These are phyloP conservation scores for Fusarium multiceps DNA, from an alignment of 2,329 filamentous ascomycete genomes.

Conservation along the genomic window DNA sequence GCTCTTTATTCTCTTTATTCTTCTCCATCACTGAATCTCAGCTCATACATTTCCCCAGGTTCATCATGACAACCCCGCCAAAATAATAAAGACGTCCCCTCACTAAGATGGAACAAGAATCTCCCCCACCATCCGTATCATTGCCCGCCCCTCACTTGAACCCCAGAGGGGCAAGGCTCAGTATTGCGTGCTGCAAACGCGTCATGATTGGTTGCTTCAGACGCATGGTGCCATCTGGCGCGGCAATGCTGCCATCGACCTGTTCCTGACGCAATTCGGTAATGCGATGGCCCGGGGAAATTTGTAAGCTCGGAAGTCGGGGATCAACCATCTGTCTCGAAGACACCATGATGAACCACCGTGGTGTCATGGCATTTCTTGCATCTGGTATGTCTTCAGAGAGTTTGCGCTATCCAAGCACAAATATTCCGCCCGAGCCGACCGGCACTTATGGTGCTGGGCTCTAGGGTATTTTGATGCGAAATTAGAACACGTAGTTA, in stretches of 20 bases:
- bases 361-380: background rate
- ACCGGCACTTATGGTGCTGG: slow-evolving; percentile 1
- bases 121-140: slow-evolving; percentile 26
- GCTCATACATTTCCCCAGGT: background rate
- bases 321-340: background rate
- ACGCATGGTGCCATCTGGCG: slow-evolving; percentile 42
- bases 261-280: slow-evolving; percentile 44
- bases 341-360: slow-evolving; percentile 4
- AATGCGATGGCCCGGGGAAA: slow-evolving; percentile 31
- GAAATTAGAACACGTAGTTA: background rate
- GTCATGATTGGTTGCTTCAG: slow-evolving; percentile 28
- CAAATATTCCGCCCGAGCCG: slow-evolving; percentile 32
- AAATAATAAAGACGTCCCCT: slow-evolving; percentile 15
- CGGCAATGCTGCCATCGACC: slow-evolving; percentile 44
- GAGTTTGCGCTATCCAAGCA: slow-evolving; percentile 13
- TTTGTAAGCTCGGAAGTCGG: slow-evolving; percentile 35
- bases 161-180: slow-evolving; percentile 41
- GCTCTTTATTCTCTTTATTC: no score
- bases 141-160: slow-evolving; percentile 40
- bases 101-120: slow-evolving; percentile 3
- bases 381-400: background rate
- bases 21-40: background rate
- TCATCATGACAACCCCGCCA: slow-evolving; percentile 35
- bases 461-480: slow-evolving; percentile 7
- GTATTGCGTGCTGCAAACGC: slow-evolving; percentile 43